phyloP scores from a whole-genome alignment of 345 rosid species.

The Sonneratia alba region DNA sequence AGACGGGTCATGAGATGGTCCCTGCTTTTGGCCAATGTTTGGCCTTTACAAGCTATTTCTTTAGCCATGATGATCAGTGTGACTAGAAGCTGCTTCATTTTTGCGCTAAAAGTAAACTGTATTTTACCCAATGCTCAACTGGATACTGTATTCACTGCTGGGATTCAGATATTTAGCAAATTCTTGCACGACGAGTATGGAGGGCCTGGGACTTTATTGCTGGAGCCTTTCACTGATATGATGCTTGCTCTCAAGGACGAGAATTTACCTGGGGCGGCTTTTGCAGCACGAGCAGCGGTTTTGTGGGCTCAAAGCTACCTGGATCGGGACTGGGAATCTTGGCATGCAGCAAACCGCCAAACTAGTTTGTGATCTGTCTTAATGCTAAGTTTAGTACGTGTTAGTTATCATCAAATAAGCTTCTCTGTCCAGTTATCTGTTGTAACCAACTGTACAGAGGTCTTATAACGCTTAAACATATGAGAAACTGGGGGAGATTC shows the following conservation, averaged over 20 bases:
- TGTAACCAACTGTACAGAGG: slow-evolving; percentile 28
- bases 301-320: slow-evolving; percentile 34
- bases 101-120: not conserved
- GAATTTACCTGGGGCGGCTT: slow-evolving; percentile 34
- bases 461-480: slow-evolving; percentile 16
- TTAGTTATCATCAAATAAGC: not conserved
- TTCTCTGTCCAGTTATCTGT: not conserved
- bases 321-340: slow-evolving; percentile 29
- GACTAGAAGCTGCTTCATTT: slow-evolving; percentile 3
- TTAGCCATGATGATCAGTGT: slow-evolving; percentile 4
- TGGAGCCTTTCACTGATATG: slow-evolving; percentile 38
- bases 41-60: slow-evolving; percentile 12
- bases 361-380: slow-evolving; percentile 3
- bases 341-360: slow-evolving; percentile 19
- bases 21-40: slow-evolving; percentile 25
- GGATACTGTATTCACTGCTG: not conserved
- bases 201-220: slow-evolving; percentile 38
- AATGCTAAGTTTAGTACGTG: too few species aligned
- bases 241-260: slow-evolving; percentile 27
- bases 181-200: slow-evolving; percentile 35
- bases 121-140: not conserved
- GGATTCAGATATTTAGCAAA: slow-evolving; percentile 25
- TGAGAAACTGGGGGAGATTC: not conserved
- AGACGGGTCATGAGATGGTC: slow-evolving; percentile 20
- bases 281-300: slow-evolving; percentile 31